Percentiles rank a stretch among this genome's conserved stretches.
Conservation (phyloP, 345 rosid species). For the Salix brachista region DNA sequence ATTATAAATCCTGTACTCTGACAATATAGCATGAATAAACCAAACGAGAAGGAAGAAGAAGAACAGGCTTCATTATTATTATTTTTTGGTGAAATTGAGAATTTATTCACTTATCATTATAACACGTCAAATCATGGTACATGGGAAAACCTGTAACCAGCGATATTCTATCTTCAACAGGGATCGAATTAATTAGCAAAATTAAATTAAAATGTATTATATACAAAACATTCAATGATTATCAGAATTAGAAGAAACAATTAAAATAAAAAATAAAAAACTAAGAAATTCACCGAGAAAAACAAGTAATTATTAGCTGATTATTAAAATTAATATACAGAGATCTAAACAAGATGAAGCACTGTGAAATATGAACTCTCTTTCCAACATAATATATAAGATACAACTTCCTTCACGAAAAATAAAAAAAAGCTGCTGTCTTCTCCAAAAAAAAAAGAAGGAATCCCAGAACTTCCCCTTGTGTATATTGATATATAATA, state of each 20-base stretch:
- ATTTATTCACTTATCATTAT: not conserved
- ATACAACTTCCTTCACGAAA: not conserved
- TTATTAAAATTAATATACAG: not conserved
- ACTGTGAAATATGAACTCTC: not conserved
- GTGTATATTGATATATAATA: not conserved
- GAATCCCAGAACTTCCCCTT: not conserved
- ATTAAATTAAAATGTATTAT: not conserved
- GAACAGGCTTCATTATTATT: not conserved
- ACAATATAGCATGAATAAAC: not conserved
- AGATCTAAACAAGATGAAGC: not conserved
- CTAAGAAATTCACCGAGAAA: not conserved
- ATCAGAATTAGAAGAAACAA: not conserved
- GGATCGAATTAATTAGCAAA: not conserved
- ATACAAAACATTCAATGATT: not conserved
- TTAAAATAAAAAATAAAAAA: not conserved
- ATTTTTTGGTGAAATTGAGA: not conserved
- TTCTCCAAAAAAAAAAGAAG: not conserved
- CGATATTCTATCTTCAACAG: slow-evolving; percentile 4
- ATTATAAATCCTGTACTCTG: not conserved
- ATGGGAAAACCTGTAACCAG: slow-evolving; percentile 1
- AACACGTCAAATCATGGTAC: slow-evolving; percentile 7
- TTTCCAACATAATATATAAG: not conserved
- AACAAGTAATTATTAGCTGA: not conserved
- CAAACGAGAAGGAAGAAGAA: not conserved
- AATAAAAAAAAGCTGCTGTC: not conserved